phyloP scores from a whole-genome alignment of 805 yeast genomes.

The Geotrichum ghanense region DNA sequence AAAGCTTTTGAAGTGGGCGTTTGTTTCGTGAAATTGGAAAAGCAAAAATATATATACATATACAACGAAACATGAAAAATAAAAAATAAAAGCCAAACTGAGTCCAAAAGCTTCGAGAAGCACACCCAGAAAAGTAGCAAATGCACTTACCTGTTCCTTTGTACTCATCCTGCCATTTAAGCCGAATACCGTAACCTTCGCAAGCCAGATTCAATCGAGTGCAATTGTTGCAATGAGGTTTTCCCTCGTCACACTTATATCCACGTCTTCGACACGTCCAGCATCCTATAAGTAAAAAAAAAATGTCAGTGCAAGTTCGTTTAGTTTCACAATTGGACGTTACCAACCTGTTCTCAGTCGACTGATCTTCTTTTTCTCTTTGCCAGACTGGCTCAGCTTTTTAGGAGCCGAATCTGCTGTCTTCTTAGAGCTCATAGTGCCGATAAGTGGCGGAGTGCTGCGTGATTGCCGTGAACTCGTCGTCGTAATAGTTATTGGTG shows the following conservation, averaged over 20 bases:
- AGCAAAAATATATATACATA: too few relatives aligned
- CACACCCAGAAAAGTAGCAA: not conserved
- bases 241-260: conserved; percentile 18
- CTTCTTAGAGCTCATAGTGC: too few relatives aligned
- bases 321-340: not conserved
- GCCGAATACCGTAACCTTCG: conserved; percentile 18
- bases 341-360: conserved; percentile 12
- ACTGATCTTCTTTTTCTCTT: conserved; percentile 13
- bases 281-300: conserved; percentile 10
- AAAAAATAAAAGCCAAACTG: too few relatives aligned
- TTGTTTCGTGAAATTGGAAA: too few relatives aligned
- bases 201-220: conserved; percentile 10
- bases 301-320: not conserved
- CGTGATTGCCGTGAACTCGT: too few relatives aligned
- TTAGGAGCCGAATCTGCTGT: too few relatives aligned
- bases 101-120: not conserved
- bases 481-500: too few relatives aligned
- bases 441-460: too few relatives aligned
- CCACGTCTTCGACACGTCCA: conserved; percentile 19
- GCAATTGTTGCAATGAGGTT: conserved; percentile 17
- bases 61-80: too few relatives aligned
- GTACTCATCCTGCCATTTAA: conserved; percentile 17
- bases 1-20: too few relatives aligned
- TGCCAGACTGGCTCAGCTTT: not conserved
- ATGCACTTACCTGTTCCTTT: not conserved